Evolutionary conservation across 2,329 filamentous ascomycete species (phyloP).

Genomic region (Ophiostoma ips): DNA sequence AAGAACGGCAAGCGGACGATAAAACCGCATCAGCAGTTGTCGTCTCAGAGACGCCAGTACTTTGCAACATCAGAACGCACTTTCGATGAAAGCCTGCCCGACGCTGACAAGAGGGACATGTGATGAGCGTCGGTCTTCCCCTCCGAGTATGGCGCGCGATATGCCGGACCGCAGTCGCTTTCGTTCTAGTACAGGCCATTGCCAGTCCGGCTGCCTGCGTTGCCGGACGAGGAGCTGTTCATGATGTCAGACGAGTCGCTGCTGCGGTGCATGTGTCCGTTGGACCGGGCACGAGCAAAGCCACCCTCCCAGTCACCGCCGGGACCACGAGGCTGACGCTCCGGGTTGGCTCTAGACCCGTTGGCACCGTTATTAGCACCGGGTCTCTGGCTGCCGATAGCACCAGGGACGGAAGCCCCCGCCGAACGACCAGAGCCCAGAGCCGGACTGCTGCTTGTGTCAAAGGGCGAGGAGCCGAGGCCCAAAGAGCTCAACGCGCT

Average conservation of each 20-base stretch:
- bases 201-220: background rate
- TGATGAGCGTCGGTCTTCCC: too few relatives aligned
- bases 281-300: constrained; percentile 41
- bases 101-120: too few relatives aligned
- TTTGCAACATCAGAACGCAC: too few relatives aligned
- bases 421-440: background rate
- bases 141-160: too few relatives aligned
- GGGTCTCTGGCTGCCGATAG: constrained; percentile 52
- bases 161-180: too few relatives aligned
- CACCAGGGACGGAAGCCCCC: constrained; percentile 29
- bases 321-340: constrained; percentile 50
- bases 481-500: constrained; percentile 37
- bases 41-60: background rate
- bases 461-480: constrained; percentile 32
- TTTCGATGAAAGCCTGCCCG: too few relatives aligned
- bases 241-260: constrained; percentile 32
- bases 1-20: background rate
- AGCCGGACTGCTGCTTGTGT: constrained; percentile 16
- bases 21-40: background rate
- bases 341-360: constrained; percentile 32
- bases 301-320: constrained; percentile 44
- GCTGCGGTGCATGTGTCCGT: constrained; percentile 47
- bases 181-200: background rate
- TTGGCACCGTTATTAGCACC: constrained; percentile 21
- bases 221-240: background rate